Base-by-base conservation (phyloP, 371 early-diverging fungal species). In the Rhizopus stolonifer region DNA sequence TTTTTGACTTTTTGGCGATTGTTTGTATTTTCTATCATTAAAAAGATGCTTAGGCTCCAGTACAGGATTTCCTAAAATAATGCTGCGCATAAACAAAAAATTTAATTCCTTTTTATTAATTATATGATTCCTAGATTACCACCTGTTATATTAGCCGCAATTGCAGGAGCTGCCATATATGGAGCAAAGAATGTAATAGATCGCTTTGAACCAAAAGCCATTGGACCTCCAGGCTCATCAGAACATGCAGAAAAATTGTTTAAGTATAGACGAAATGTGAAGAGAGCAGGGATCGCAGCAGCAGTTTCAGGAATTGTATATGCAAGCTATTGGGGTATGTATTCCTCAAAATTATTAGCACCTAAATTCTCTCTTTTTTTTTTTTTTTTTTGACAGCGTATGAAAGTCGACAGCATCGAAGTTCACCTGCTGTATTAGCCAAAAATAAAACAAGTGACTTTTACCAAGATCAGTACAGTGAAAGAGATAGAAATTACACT, bases 101-200 rank as follows among this genome's bases (percentile, higher is more conserved):
- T n/a, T 29, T 7, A 10, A 7, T 29, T 29, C 31, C 31, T 45
- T 31, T 33, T 39, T 22, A 26, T 52, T 25, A 15, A 47, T 17
- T 14, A 38, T n/a, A 75, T 75, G 75, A 64, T 75, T 47, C 75
- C 75, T 21, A 62, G 75, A 45, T 48, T 75, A 38, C 75, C 75
- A n/a, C 75, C 75, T 23, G 32, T 71, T 17, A 17, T 75, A 17
- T 36, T 75, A 46, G 72, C 72, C 9, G 40, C 60, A 0, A 26
- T 75, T 6, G 75, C 72, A 32, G 67, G 75, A 1, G 75, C 61
- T 10, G 65, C 75, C 2, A 45, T 71, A 6, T 75, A 75, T 45
- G 75, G 75, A 22, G 63, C 69, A 5, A 71, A 75, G 23, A 46
- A 50, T 14, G 43, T 67, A 2, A 29, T 75, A 13, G 72, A 69